Evolutionary conservation across 2,329 filamentous ascomycete genomes (phyloP), one percentile per base, ranked within the genome.

Genomic region (Nemania sp.): DNA sequence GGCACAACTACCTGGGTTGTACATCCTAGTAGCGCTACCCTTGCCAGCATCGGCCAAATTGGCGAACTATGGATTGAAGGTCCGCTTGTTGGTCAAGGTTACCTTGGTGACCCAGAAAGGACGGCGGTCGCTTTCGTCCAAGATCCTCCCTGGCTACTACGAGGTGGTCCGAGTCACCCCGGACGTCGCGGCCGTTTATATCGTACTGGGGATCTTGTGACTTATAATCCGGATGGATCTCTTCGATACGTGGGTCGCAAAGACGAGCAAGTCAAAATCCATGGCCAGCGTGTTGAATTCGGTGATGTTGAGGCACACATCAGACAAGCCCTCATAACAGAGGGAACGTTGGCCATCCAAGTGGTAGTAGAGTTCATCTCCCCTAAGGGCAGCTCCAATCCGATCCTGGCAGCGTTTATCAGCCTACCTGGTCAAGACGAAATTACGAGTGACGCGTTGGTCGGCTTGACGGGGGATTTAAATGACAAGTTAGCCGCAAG

Each of bases 271-370:
- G 31, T 46, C 30, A 46, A 46, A 26, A 46, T 46, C 15, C 30
- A 26, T 46, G 43, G 43, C 14, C 43, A 46, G 43, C 30, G 43
- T 26, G 30, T 46, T 8, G 43, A 46, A 31, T 31, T 46, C 14
- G 20, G 31, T 24, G 43, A 46, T 15, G 20, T 46, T 17, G 43
- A 46, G 22, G 67, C 68, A 41, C 66, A 67, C 23, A 19, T 60
- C 22, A 26, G 14, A 9, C 40, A 17, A 9, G 26, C 24, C 14
- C 46, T 52, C 8, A 26, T 23, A 14, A 9, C 36, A 26, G 8
- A 30, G 5, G 40, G n/a, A 22, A 15, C 34, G 15, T 8, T 20
- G 5, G 14, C 9, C 17, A 22, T 37, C 14, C 34, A 37, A 22
- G 22, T 22, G 3, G 17, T 37, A 3, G 44, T 26, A 8, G 44